Base-by-base conservation (phyloP, 2,329 filamentous ascomycete genomes). In the Fusarium annulatum region DNA sequence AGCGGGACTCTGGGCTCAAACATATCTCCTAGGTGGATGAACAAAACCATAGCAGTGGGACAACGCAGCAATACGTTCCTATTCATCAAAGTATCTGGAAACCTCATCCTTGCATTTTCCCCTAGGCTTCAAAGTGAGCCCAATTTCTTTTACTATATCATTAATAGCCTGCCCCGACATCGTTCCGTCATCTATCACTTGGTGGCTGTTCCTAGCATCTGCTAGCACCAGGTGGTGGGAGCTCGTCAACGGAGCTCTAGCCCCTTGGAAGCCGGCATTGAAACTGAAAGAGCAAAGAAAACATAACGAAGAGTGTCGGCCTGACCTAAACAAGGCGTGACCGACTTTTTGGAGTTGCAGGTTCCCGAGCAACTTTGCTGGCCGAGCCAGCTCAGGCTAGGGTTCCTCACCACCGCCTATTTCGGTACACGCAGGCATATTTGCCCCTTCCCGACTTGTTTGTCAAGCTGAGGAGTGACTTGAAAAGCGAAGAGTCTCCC, bases 101-200 rank as follows among this genome's bases (percentile, higher is more conserved):
- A 58, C 71, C 59, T 72, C 69, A 51, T 67, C 64, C 57, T 75
- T 73, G 61, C 23, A 59, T 58, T 56, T 60, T 55, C 23, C 39
- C 53, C 62, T 69, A 72, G 62, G 55, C 61, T 72, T 60, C 55
- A 61, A 64, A 23, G 59, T 67, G 69, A 71, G 61, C 61, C 60
- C 60, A 59, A 53, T 57, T 33, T 68, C 49, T 64, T 53, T 63
- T 23, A 53, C 41, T 52, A 48, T 55, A 45, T 52, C 58, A 38
- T 49, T 38, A 49, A 53, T 64, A 52, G 45, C 55, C 68, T 67
- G 58, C 26, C 65, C 53, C 65, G 45, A 61, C 57, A 36, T 59
- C 55, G 74, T 69, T 53, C 70, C 39, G 75, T 78, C 75, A 78
- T 76, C 71, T 78, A 69, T 78, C 77, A 78, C 64, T 76, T 77